Evolutionary conservation across 192 early-diverging fungal genomes (phyloP).

Genomic region (Ambispora gerdemannii): DNA sequence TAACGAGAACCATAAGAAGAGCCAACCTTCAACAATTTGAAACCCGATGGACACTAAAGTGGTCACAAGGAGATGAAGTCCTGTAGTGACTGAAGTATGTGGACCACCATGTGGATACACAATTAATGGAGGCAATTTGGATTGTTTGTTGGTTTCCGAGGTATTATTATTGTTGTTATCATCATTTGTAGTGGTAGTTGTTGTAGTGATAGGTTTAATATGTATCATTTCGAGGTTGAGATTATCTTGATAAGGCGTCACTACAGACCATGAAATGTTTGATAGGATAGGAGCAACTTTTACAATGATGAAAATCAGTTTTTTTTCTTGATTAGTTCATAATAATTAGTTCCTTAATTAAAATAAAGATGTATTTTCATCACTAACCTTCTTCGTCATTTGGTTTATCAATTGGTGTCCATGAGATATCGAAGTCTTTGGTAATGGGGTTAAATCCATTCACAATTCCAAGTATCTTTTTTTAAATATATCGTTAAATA

Average conservation of each 20-base stretch:
- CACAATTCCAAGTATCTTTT: background rate
- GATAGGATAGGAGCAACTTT: background rate
- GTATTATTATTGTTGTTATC: conserved; percentile 28
- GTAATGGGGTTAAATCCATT: background rate
- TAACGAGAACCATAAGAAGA: too few relatives aligned
- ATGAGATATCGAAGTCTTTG: background rate
- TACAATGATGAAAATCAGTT: too few relatives aligned
- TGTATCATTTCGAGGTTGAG: conserved; percentile 41
- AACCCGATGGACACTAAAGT: conserved; percentile 61
- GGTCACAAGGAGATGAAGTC: conserved; percentile 44
- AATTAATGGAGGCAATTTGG: conserved; percentile 62
- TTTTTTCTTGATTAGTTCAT: too few relatives aligned
- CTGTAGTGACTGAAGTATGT: conserved; percentile 55
- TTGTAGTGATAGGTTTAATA: conserved; percentile 33
- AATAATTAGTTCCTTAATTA: too few relatives aligned
- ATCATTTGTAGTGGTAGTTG: conserved; percentile 5
- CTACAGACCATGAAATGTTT: conserved; percentile 39
- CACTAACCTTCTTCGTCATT: background rate
- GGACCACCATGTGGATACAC: conserved; percentile 83
- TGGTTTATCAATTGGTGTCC: background rate
- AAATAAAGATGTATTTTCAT: too few relatives aligned
- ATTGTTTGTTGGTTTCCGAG: conserved; percentile 32
- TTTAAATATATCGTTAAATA: background rate
- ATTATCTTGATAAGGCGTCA: conserved; percentile 33
- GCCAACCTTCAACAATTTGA: conserved; percentile 48